Evolutionary conservation across 495 filamentous ascomycete species (phyloP), one percentile per base, ranked within the genome.

Genomic region (Amphirosellinia nigrospora): DNA sequence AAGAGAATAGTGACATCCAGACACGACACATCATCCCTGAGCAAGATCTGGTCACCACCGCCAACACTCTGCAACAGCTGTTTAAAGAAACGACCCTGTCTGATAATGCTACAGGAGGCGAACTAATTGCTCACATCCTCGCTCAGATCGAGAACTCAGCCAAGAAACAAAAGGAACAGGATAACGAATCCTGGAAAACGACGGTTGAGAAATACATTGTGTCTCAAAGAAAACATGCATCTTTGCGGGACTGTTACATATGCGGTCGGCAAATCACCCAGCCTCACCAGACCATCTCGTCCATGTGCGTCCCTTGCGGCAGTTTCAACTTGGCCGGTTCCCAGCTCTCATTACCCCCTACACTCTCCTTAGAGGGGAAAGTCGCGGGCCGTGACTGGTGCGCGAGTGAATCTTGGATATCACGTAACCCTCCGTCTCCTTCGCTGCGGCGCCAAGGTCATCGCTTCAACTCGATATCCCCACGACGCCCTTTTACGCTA

Each of bases 391-490:
- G 79, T 86, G 13, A 86, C 83, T 6, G 83, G 83, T 3, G 83
- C 81, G 6, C 71, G 83, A 39, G 74, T 85, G 46, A 82, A 84
- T 53, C 75, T 84, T 1, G 83, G 83, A 2, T 85, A 79, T 64
- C 69, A 75, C 16, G 82, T 80, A 13, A 78, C 79, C 0, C 72
- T 84, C 9, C 78, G 83, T 19, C 74, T 86, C 13, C 78, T 86
- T 10, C 76, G 81, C 1, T 84, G 82, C 70, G 83, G 83, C 41
- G 82, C 83, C n/a, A 71, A 70, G n/a, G 83, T 86, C 7, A 81
- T 86, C n/a, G 82, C 83, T 5, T 82, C 81, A 6, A 81, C 79
- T 8, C 75, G 83, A 19, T 86, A 86, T 62, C 83, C 83, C 7
- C 73, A 74, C 32, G 83, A 86, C 70, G 81, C 83, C 4, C 77